Percentiles rank a stretch among this genome's conserved stretches.
phyloP scores from a whole-genome alignment of 1,284 basidiomycete genomes.

The Ustilago hordei region DNA sequence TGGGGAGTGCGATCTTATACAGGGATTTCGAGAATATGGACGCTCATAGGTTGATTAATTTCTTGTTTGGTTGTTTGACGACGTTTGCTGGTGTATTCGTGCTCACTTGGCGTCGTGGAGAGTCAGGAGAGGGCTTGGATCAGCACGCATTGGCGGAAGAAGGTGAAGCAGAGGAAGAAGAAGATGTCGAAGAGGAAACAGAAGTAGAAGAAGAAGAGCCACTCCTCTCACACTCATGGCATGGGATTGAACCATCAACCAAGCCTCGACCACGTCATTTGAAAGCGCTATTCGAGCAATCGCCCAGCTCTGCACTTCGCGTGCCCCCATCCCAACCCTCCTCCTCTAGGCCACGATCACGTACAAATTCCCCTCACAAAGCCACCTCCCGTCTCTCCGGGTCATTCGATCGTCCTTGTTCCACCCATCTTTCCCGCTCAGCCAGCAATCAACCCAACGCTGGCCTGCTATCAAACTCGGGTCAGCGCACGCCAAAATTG shows the following conservation, averaged over 20 bases:
- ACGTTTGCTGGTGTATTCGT: slow-evolving; percentile 86
- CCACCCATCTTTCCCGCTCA: slow-evolving; percentile 21
- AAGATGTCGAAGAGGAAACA: slow-evolving; percentile 2
- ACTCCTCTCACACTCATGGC: slow-evolving; percentile 26
- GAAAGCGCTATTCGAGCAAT: slow-evolving; percentile 10
- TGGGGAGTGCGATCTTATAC: slow-evolving; percentile 92
- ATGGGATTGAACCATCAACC: slow-evolving; percentile 14
- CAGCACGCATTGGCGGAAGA: too few relatives aligned
- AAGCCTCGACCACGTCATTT: background rate
- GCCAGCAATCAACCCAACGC: slow-evolving; percentile 19
- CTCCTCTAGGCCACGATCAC: slow-evolving; percentile 25
- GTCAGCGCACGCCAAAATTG: slow-evolving; percentile 33
- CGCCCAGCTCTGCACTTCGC: slow-evolving; percentile 26
- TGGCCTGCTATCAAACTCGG: slow-evolving; percentile 14
- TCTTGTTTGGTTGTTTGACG: slow-evolving; percentile 82
- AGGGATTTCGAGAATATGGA: slow-evolving; percentile 80
- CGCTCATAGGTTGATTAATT: slow-evolving; percentile 82
- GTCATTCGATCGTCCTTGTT: slow-evolving; percentile 28
- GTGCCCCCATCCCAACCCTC: slow-evolving; percentile 9
- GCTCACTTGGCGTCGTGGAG: slow-evolving; percentile 51
- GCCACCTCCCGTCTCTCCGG: slow-evolving; percentile 19
- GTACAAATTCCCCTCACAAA: slow-evolving; percentile 40
- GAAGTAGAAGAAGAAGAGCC: slow-evolving; percentile 6
- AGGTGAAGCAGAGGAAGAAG: background rate
- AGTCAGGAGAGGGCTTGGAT: background rate